These are phyloP conservation scores for Picea glauca DNA, from an alignment of 75 land plant genomes.

Conservation along the genomic window DNA sequence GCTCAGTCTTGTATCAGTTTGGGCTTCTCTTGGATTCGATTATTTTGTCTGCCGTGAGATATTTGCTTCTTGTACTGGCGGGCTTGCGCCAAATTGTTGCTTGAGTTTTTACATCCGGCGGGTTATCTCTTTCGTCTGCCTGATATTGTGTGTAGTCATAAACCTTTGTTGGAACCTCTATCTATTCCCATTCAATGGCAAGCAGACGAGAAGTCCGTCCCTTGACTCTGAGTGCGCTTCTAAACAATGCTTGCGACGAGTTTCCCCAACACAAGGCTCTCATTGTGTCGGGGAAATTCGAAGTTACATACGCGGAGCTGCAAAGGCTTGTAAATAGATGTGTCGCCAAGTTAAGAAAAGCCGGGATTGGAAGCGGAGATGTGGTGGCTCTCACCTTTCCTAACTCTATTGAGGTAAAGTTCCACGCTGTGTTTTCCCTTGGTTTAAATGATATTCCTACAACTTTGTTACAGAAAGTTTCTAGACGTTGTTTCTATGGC, in stretches of 20 bases:
- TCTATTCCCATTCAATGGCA: background rate
- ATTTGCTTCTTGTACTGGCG: too few species aligned
- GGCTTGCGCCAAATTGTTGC: too few species aligned
- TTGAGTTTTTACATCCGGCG: too few species aligned
- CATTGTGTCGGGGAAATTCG: constrained; percentile 25
- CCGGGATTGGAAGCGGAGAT: constrained; percentile 60
- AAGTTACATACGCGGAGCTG: constrained; percentile 29
- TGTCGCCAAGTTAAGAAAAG: constrained; percentile 38
- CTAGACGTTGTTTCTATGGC: too few species aligned
- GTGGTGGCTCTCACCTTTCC: constrained; percentile 88
- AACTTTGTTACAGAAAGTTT: too few species aligned
- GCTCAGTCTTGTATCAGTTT: too few species aligned
- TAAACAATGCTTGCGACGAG: constrained; percentile 36
- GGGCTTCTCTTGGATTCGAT: too few species aligned
- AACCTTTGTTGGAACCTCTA: too few species aligned
- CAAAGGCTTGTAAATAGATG: constrained; percentile 46
- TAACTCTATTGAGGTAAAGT: constrained; percentile 74
- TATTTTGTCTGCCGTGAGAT: too few species aligned
- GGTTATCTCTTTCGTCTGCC: too few species aligned
- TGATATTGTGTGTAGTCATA: too few species aligned
- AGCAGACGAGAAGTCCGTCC: background rate
- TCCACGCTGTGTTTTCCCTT: background rate
- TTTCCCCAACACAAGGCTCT: constrained; percentile 58
- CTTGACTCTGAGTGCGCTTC: constrained; percentile 40
- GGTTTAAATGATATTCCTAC: background rate